These are phyloP conservation scores for Podospora bellae-mahoneyi DNA, from an alignment of 495 filamentous ascomycete genomes.

Conservation along the genomic window DNA sequence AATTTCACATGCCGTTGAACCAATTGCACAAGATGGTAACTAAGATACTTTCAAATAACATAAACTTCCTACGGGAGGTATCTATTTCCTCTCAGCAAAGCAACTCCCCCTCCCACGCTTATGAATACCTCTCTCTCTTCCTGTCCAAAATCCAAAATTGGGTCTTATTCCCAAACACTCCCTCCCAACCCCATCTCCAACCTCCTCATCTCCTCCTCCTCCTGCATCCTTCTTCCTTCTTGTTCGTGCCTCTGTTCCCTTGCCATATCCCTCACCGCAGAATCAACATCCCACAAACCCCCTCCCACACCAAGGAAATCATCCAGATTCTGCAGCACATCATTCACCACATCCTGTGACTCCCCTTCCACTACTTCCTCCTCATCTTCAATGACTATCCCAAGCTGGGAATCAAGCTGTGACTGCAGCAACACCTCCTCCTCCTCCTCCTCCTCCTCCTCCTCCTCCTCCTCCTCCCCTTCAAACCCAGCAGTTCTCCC, in stretches of 20 bases:
- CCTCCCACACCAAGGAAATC: constrained; percentile 36
- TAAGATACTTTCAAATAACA: no score
- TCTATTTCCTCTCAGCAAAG: no score
- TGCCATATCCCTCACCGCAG: constrained; percentile 30
- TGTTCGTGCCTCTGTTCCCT: constrained; percentile 4
- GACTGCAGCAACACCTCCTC: background rate
- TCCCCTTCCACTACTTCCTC: background rate
- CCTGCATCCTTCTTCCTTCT: background rate
- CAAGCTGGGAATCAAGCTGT: background rate
- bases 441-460: background rate
- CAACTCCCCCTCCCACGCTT: background rate
- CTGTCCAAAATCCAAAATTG: background rate
- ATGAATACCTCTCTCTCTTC: background rate
- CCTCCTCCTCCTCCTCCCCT: background rate
- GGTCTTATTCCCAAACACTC: background rate
- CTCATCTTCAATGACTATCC: background rate
- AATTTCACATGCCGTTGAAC: no score
- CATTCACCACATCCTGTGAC: background rate
- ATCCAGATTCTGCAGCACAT: constrained; percentile 6
- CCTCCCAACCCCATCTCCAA: constrained; percentile 23
- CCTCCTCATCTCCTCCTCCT: constrained; percentile 14
- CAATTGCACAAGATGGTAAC: no score
- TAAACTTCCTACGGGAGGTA: no score
- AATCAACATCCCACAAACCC: constrained; percentile 38
- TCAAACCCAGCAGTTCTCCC: no score